Evolutionary conservation across 306 rosid genomes (phyloP), one percentile per base, ranked within the genome.

Genomic region (Nissolia schottii): DNA sequence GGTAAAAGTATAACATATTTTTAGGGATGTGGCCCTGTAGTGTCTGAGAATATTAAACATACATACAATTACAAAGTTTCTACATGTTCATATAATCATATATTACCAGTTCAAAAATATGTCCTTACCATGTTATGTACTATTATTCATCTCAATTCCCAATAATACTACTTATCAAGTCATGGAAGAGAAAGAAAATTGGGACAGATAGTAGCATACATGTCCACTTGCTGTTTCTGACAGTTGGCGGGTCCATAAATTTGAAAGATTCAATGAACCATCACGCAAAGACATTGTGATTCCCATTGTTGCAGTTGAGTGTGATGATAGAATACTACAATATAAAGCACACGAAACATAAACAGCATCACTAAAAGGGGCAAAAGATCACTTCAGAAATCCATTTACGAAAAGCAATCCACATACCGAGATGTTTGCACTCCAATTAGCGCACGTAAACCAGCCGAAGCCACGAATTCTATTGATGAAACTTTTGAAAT

Each of bases 231-330:
- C 73, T 67, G 90, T 87, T 60, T 91, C 93, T 70, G 99, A 89
- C 54, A 94, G 81, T 81, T 91, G 97, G 49, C 99, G 99, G 43
- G 86, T 86, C 99, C 99, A 94, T 31, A 83, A 67, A 77, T 94
- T 94, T 59, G 99, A 85, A 67, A 94, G 97, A 84, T 84, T 94
- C 84, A 91, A 77, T 4, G 97, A 91, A 71, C 97, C 90, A 73
- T 94, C 99, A 64, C 61, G 85, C 80, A 94, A 82, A 64, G 97
- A 89, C 89, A 91, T 32, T 31, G 96, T 76, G 76, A 91, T 5
- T 48, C 92, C 97, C 83, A 82, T 79, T 57, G 97, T 89, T 69
- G 99, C 99, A 71, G 89, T 75, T 35, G 97, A 91, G 79, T 94
- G 97, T 38, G 70, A 65, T n/a, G 97, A 87, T 13, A 91, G 51